Base-by-base conservation (phyloP, 495 filamentous ascomycete species). In the Penicillium antarcticum region DNA sequence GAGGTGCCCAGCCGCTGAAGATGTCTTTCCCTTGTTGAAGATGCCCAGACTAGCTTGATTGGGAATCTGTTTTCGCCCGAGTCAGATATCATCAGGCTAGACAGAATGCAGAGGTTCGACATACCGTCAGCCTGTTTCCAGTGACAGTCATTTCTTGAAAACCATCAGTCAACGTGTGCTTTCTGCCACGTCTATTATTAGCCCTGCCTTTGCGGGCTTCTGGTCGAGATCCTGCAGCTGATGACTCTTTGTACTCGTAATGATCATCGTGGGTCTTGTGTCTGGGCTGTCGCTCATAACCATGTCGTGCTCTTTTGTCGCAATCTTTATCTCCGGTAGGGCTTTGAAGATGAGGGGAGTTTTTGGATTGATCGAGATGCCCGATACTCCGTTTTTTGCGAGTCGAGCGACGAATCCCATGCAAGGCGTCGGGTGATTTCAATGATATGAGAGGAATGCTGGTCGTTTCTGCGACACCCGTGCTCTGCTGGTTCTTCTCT, bases 21-120 rank as follows among this genome's bases (percentile, higher is more conserved):
- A 91, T 23, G 80, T 72, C 43, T 79, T 81, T 2, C 87, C 87
- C 59, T 84, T 91, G 19, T 78, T 80, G 64, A 92, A 92, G 6
- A 94, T 67, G 0, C 89, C 89, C 43, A 66, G 13, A 9, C 61
- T 60, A 74, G 65, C 34, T 60, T 72, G 40, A 70, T 66, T 56
- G 60, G 66, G 56, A 73, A 82, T 72, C 86, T 90, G 45, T 0
- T 6, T 24, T 24, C 3, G 5, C 1, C 11, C 61, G 21, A 48
- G 46, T 16, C 14, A 21, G 0, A 43, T 62, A 64, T 69, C 48
- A 67, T 52, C 41, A 35, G 34, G 32, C 48, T 47, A 26, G 16
- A 47, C 42, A n/a, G 48, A 29, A 21, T 36, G 18, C 10, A 14
- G 4, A n/a, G 12, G 18, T 33, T 33, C 19, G n/a, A 56, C 77